Base-by-base conservation (phyloP, 441 rosid genomes). In the Iberis amara region DNA sequence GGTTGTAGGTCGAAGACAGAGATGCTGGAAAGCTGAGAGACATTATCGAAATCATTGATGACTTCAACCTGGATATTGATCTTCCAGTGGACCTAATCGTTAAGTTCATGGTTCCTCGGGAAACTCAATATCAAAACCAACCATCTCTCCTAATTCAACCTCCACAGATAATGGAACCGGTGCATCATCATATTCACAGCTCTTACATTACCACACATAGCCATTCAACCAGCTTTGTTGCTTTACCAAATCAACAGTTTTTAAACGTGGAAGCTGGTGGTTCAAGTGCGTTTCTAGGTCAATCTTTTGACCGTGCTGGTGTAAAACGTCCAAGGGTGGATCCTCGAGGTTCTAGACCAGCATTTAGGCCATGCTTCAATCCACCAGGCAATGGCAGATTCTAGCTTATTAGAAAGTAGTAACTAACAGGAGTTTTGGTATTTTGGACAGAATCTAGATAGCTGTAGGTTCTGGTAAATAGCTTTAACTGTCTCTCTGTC, bases 261-360 rank as follows among this genome's bases (percentile, higher is more conserved):
- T 10, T 30, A 2, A 11, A 55, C 15, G 30, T 13, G 21, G 51
- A 32, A n/a, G 21, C 53, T 33, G 57, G 36, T 49, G 23, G 39
- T 57, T 61, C 71, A 40, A 23, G 38, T 8, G 9, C 46, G 15
- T 5, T 9, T n/a, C 62, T 55, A 42, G n/a, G 44, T 56, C 31
- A 49, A 39, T 45, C 40, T 38, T 39, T 6, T 41, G 40, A 18
- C 11, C 44, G 11, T 36, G 6, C 12, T 15, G 46, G 59, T 53
- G 35, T 9, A 7, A 76, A 79, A 62, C 78, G 78, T 27, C 68
- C 49, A 32, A 72, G 71, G 49, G 36, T 49, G 51, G 57, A 50
- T 55, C 24, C 45, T 39, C 33, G 13, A 1, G 50, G 4, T 47
- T 12, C 48, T 43, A 38, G 71, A 23, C 13, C 43, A 5, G 6